These are phyloP conservation scores for Paecilomyces fulvus DNA, from an alignment of 2,329 filamentous ascomycete genomes.

Conservation along the genomic window DNA sequence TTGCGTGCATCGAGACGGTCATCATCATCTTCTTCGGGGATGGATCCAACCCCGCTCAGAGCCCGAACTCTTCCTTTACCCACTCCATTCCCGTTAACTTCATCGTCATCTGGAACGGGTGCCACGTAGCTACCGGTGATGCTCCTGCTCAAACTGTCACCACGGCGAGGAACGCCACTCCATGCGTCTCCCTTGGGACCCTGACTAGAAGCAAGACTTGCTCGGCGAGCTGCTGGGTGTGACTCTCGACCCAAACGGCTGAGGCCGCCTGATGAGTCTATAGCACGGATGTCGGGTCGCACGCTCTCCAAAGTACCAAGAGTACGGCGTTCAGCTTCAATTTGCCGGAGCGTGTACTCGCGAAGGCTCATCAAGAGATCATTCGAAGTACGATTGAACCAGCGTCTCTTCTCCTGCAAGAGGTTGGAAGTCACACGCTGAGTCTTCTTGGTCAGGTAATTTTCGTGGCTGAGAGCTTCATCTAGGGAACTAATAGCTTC, in stretches of 20 bases:
- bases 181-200: constrained; percentile 97
- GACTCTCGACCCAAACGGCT: constrained; percentile 82
- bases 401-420: constrained; percentile 76
- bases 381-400: constrained; percentile 79
- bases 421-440: constrained; percentile 83
- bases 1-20: constrained; percentile 93
- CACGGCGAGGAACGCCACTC: constrained; percentile 82
- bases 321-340: constrained; percentile 87
- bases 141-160: constrained; percentile 69
- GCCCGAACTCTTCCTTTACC: constrained; percentile 39
- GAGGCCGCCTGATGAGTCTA: constrained; percentile 83
- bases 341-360: constrained; percentile 89
- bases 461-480: constrained; percentile 74
- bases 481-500: constrained; percentile 89
- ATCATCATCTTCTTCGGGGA: constrained; percentile 60
- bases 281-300: constrained; percentile 82
- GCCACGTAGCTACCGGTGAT: constrained; percentile 64
- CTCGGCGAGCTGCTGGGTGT: constrained; percentile 65
- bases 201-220: constrained; percentile 76
- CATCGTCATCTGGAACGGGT: constrained; percentile 53
- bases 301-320: constrained; percentile 90
- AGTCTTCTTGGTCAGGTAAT: constrained; percentile 75
- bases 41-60: constrained; percentile 38
- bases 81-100: constrained; percentile 36
- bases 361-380: constrained; percentile 77